Evolutionary conservation across 108 stramenopile genomes (phyloP).

Genomic region (Discostella stelligeroides): DNA sequence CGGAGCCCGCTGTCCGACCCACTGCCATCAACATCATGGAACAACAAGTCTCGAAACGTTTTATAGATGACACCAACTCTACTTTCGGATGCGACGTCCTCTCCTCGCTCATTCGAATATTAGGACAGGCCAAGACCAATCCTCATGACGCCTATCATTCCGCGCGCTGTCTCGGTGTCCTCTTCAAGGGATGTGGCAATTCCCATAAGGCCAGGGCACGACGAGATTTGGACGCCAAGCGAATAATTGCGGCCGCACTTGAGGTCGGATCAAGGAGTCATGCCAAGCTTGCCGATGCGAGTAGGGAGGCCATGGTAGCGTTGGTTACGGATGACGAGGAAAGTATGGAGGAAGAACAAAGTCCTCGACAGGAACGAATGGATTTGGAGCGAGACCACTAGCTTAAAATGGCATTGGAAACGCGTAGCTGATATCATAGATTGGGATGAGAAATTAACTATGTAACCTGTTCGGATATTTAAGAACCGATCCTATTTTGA

Average conservation of each 20-base stretch:
- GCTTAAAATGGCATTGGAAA: too few relatives aligned
- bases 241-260: slow-evolving; percentile 75
- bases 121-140: slow-evolving; percentile 75
- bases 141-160: slow-evolving; percentile 88
- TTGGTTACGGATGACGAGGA: slow-evolving; percentile 46
- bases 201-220: slow-evolving; percentile 74
- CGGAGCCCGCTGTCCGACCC: slow-evolving; percentile 48
- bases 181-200: slow-evolving; percentile 65
- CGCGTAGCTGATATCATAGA: too few relatives aligned
- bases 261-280: slow-evolving; percentile 83
- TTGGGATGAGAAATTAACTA: too few relatives aligned
- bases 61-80: slow-evolving; percentile 65
- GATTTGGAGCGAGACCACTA: too few relatives aligned
- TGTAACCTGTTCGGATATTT: too few relatives aligned
- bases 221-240: slow-evolving; percentile 82
- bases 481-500: too few relatives aligned
- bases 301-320: slow-evolving; percentile 40
- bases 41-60: slow-evolving; percentile 58
- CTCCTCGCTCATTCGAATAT: slow-evolving; percentile 71
- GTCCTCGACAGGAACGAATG: too few relatives aligned
- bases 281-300: slow-evolving; percentile 66
- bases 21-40: slow-evolving; percentile 18
- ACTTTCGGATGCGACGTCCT: slow-evolving; percentile 71
- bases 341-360: slow-evolving; percentile 34
- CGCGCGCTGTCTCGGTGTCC: slow-evolving; percentile 75